Evolutionary conservation across 225 moss, liverwort and hornwort genomes (phyloP).

Genomic region (Bryoerythrophyllum caledonicum): DNA sequence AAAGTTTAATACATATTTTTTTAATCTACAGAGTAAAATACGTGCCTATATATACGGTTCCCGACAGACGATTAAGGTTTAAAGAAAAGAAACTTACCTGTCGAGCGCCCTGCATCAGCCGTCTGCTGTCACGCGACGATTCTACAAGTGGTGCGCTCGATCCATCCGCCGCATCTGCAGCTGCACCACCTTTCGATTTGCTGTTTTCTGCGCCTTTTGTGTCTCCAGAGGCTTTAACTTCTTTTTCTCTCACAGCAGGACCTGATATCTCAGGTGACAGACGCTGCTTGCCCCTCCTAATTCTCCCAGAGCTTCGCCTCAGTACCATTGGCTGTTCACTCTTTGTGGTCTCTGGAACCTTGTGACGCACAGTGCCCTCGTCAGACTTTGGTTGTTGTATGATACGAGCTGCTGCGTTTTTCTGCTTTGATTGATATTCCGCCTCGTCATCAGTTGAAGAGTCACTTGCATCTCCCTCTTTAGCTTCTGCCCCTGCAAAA

Average conservation of each 20-base stretch:
- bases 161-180: constrained; percentile 39
- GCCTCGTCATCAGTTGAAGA: constrained; percentile 52
- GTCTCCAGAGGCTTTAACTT: constrained; percentile 26
- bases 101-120: constrained; percentile 89
- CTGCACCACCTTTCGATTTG: constrained; percentile 43
- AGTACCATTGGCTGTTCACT: constrained; percentile 43
- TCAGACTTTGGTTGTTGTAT: constrained; percentile 28
- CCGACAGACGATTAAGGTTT: no score
- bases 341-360: constrained; percentile 34
- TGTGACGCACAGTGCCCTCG: constrained; percentile 39
- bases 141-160: constrained; percentile 50
- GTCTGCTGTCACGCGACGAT: constrained; percentile 77
- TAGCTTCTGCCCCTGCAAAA: constrained; percentile 38
- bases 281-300: constrained; percentile 43
- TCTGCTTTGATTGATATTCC: constrained; percentile 49
- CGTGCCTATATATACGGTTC: no score
- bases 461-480: constrained; percentile 36
- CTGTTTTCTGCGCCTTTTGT: constrained; percentile 33
- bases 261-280: constrained; percentile 42
- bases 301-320: constrained; percentile 48
- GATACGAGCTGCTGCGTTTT: constrained; percentile 32
- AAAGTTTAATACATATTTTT: no score
- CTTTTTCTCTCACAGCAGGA: constrained; percentile 37
- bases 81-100: constrained; percentile 59
- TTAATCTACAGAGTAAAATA: no score